Conservation (phyloP, 352 stramenopile species). For the Globisporangium camurandrum region DNA sequence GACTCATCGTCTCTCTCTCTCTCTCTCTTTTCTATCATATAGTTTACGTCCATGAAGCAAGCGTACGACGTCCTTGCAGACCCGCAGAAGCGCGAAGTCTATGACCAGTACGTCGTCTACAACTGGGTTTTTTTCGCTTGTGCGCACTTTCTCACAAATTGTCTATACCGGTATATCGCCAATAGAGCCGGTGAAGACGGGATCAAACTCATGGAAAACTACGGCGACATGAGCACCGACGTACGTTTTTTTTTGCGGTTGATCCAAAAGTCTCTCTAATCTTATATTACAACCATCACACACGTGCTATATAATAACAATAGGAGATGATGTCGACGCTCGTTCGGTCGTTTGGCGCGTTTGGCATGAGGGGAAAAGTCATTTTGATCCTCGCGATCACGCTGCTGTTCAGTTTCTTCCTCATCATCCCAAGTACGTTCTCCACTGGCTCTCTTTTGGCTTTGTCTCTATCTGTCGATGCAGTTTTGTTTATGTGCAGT, state of each 20-base stretch:
- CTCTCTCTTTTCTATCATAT: constrained; percentile 16
- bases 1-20: too few relatives aligned
- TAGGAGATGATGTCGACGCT: constrained; percentile 54
- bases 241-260: too few relatives aligned
- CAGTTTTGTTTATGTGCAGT: too few relatives aligned
- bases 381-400: constrained; percentile 64
- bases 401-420: constrained; percentile 77
- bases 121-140: not conserved
- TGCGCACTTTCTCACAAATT: not conserved
- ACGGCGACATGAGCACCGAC: constrained; percentile 72
- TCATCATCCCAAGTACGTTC: constrained; percentile 66
- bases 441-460: not conserved
- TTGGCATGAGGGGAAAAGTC: constrained; percentile 56
- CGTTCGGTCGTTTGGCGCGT: constrained; percentile 67
- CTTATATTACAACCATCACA: too few relatives aligned
- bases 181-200: constrained; percentile 76
- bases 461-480: constrained; percentile 5
- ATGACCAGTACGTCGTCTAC: constrained; percentile 47
- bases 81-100: constrained; percentile 75
- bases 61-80: constrained; percentile 92
- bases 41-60: constrained; percentile 89
- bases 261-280: too few relatives aligned
- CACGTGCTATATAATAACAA: too few relatives aligned
- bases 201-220: constrained; percentile 87
- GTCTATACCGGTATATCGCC: not conserved